Conservation (phyloP, 2,329 filamentous ascomycete genomes). For the Graphiopsis chlorocephala region DNA sequence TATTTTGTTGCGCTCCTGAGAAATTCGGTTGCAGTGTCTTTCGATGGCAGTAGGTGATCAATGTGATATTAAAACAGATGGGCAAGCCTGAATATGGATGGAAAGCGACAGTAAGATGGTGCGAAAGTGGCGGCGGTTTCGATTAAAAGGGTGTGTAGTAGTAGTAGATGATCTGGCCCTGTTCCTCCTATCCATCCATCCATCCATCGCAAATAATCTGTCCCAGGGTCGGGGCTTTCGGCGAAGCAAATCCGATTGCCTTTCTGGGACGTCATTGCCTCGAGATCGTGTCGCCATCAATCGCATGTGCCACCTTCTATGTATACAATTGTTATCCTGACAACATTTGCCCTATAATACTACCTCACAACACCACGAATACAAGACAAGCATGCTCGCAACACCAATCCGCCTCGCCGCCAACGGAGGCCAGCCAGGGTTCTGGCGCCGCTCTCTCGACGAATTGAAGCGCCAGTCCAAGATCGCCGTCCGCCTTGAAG, state of each 20-base stretch:
- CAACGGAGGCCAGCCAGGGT: conserved; percentile 41
- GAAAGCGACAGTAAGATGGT: background rate
- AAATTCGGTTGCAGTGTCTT: background rate
- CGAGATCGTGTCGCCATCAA: background rate
- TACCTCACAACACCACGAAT: background rate
- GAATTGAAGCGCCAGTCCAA: conserved; percentile 57
- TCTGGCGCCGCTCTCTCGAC: conserved; percentile 57
- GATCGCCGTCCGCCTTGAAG: conserved; percentile 66
- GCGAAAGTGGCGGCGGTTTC: background rate
- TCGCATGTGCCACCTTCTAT: background rate
- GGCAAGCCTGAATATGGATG: background rate
- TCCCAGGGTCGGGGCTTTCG: conserved; percentile 5
- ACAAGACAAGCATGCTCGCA: conserved; percentile 19
- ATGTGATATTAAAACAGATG: background rate
- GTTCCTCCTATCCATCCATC: background rate
- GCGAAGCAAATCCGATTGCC: background rate
- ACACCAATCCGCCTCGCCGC: conserved; percentile 23
- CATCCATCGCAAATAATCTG: background rate
- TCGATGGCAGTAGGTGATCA: too few species aligned
- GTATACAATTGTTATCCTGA: background rate
- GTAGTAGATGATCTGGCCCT: too few species aligned
- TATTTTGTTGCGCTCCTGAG: background rate
- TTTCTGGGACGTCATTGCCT: background rate
- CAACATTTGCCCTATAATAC: background rate
- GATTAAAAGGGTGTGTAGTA: background rate